Evolutionary conservation across 1,284 basidiomycete species (phyloP), one percentile per base, ranked within the genome.

Genomic region (Sanghuangporus sanghuang): DNA sequence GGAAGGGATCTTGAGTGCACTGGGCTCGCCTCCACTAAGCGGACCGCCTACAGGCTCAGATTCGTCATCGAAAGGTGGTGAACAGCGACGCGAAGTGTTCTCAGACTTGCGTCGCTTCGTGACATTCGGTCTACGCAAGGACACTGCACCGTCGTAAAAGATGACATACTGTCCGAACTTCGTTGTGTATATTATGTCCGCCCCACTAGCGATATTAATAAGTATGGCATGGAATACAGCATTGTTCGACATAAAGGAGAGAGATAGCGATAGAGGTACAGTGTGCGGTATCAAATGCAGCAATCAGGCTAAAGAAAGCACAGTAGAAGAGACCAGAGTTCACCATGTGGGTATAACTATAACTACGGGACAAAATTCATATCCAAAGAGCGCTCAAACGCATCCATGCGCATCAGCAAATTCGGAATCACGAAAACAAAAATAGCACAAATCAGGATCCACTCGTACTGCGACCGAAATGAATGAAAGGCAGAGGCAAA

Each of bases 91-190:
- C 42, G 87, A 93, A 69, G 89, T 92, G 4, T 93, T 96, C 73
- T 90, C 90, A 5, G 92, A 94, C 72, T 87, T 95, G 70, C 81
- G 89, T 68, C 79, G 93, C 27, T 87, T 96, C 70, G 92, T 95
- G 40, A 92, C 85, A 68, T 95, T 95, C 74, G 92, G 91, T 1
- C 77, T 93, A 66, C 79, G 92, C 70, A 81, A 89, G 67, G 90
- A 92, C 67, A 78, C 85, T 14, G 72, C 76, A 53, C 77, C 76
- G 18, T 76, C 79, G 50, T 60, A 46, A 61, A 35, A 39, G 46
- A 44, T 16, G n/a, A n/a, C 23, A 11, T 48, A 18, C 44, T 46
- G 44, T 18, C 44, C 21, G 44, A n/a, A n/a, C 16, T 46, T 18
- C 21, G 44, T 46, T n/a, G 44, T 39, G 39, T 60, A 60, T 40